Conservation (phyloP, 164 flowering plant species). For the Annona squamosa region DNA sequence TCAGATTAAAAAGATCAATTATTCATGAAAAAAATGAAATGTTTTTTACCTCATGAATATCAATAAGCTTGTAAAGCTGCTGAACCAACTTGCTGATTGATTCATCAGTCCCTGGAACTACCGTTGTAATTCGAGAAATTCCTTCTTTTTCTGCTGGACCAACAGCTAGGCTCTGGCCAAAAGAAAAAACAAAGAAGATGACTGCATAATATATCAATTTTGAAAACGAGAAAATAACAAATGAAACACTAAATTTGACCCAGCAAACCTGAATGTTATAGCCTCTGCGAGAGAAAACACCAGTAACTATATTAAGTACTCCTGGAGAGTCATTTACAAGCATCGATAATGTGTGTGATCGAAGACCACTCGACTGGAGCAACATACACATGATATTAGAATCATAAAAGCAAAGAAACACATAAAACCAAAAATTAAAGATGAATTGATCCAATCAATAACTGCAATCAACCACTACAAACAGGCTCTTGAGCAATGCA, state of each 20-base stretch:
- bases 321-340: conserved; percentile 88
- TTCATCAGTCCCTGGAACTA: conserved; percentile 93
- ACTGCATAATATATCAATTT: background rate
- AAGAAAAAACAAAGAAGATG: background rate
- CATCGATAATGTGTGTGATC: conserved; percentile 87
- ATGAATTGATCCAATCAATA: background rate
- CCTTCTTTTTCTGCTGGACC: conserved; percentile 90
- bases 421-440: background rate
- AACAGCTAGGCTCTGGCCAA: conserved; percentile 87
- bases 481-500: background rate
- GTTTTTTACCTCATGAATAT: conserved; percentile 66
- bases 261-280: conserved; percentile 81
- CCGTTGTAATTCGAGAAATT: conserved; percentile 87
- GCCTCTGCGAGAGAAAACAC: conserved; percentile 88
- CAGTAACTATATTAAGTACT: conserved; percentile 85
- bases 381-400: conserved; percentile 4
- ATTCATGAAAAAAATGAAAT: background rate
- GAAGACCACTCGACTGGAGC: conserved; percentile 72
- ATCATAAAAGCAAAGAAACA: background rate
- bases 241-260: background rate
- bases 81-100: conserved; percentile 83
- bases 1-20: conserved; percentile 3
- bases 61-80: conserved; percentile 79
- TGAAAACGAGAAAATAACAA: conserved; percentile 8
- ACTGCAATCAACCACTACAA: background rate